Conservation (phyloP, 805 yeast species). For the Zygosaccharomyces kombuchaensis region DNA sequence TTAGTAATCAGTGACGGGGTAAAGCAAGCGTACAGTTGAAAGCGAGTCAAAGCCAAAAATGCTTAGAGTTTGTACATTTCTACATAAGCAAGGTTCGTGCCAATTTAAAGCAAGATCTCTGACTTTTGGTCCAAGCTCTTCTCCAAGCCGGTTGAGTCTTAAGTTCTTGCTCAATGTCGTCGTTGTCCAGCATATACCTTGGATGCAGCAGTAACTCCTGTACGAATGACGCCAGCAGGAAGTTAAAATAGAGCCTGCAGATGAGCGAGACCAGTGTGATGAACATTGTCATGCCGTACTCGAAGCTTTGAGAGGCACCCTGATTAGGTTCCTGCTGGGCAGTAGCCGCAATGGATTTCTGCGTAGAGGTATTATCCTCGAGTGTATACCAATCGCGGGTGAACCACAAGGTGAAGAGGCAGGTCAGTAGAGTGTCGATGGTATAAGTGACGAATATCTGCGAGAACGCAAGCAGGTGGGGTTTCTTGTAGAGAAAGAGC, state of each 20-base stretch:
- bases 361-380: conserved; percentile 35
- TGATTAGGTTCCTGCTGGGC: conserved; percentile 32
- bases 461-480: conserved; percentile 57
- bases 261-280: conserved; percentile 46
- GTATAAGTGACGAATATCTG: conserved; percentile 59
- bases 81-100: conserved; percentile 23
- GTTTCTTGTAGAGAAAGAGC: conserved; percentile 45
- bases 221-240: conserved; percentile 56
- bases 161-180: conserved; percentile 37
- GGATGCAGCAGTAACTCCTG: conserved; percentile 49
- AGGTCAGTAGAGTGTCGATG: conserved; percentile 62
- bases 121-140: conserved; percentile 31
- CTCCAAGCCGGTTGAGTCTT: conserved; percentile 31
- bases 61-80: neutral
- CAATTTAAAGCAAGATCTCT: conserved; percentile 31
- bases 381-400: conserved; percentile 66
- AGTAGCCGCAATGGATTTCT: conserved; percentile 10
- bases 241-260: conserved; percentile 55
- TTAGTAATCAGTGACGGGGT: neutral
- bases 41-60: neutral
- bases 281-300: conserved; percentile 53
- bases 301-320: conserved; percentile 58
- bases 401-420: conserved; percentile 70
- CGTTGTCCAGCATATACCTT: conserved; percentile 38
- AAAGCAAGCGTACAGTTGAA: neutral